A percentile compares a stretch with the other conserved stretches of the same genome.
Conservation (phyloP, 257 asterid species). For the Verbascum thapsus region DNA sequence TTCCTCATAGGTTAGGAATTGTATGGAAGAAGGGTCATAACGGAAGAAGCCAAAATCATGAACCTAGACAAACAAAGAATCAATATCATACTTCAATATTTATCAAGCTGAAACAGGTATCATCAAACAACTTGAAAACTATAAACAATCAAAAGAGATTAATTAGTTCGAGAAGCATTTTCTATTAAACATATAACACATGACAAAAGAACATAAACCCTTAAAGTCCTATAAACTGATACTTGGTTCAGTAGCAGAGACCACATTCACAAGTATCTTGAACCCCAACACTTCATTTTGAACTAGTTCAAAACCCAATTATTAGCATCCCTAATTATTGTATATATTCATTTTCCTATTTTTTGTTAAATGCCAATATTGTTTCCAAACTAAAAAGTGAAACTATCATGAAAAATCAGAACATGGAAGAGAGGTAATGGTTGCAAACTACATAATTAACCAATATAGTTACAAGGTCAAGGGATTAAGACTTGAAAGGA, state of each 20-base stretch:
- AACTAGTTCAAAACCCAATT: slow-evolving; percentile 3
- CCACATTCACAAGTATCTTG: background rate
- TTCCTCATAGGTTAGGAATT: slow-evolving; percentile 92
- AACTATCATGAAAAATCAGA: too few species aligned
- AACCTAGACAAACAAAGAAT: slow-evolving; percentile 52
- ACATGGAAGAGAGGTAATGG: background rate
- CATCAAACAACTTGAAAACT: slow-evolving; percentile 14
- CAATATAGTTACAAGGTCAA: background rate
- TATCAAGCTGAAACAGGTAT: slow-evolving; percentile 21
- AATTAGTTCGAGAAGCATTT: slow-evolving; percentile 23
- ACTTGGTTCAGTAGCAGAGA: background rate
- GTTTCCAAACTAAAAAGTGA: too few species aligned
- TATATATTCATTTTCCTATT: too few species aligned
- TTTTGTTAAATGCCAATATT: too few species aligned
- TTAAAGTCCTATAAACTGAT: background rate
- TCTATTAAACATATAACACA: background rate
- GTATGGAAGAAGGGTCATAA: slow-evolving; percentile 82
- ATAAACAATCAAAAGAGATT: slow-evolving; percentile 6
- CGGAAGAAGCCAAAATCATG: slow-evolving; percentile 98
- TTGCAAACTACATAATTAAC: background rate
- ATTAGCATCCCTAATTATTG: too few species aligned
- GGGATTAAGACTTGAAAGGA: background rate
- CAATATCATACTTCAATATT: slow-evolving; percentile 23
- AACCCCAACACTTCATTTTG: background rate
- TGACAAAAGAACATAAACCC: background rate